These are phyloP conservation scores for Xylariaceae sp. DNA, from an alignment of 2,329 filamentous ascomycete species.

Conservation along the genomic window DNA sequence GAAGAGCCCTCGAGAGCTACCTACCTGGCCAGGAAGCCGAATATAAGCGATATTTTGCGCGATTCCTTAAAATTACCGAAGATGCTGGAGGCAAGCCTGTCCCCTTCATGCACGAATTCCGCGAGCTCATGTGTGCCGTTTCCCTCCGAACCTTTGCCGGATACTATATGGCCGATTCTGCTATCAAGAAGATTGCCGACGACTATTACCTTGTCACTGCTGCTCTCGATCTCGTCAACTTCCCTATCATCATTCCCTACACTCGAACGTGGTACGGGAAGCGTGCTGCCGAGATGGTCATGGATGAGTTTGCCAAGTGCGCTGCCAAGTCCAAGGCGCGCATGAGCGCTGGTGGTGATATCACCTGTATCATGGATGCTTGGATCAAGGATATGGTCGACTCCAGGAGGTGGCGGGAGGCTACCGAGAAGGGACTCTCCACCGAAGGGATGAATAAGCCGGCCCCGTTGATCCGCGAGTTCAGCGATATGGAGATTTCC, in stretches of 20 bases:
- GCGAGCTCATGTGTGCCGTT: conserved; percentile 90
- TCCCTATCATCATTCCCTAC: conserved; percentile 91
- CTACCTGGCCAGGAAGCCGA: conserved; percentile 90
- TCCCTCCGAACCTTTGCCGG: conserved; percentile 97
- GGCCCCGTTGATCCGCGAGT: conserved; percentile 74
- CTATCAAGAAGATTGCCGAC: conserved; percentile 89
- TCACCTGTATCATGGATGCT: conserved; percentile 91
- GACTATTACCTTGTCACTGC: conserved; percentile 97
- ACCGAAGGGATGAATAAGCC: conserved; percentile 76
- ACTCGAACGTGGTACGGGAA: conserved; percentile 98
- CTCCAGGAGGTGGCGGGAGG: conserved; percentile 76
- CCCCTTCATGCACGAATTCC: conserved; percentile 88
- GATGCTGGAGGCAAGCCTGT: conserved; percentile 68
- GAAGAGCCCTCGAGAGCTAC: conserved; percentile 80
- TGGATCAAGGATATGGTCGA: conserved; percentile 90
- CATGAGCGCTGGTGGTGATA: conserved; percentile 81
- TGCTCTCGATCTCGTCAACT: conserved; percentile 95
- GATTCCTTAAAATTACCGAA: conserved; percentile 72
- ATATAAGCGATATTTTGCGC: conserved; percentile 80
- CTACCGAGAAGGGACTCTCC: conserved; percentile 65
- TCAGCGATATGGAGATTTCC: conserved; percentile 85
- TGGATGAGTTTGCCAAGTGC: conserved; percentile 85
- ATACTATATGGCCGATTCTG: conserved; percentile 86
- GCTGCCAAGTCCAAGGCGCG: conserved; percentile 89
- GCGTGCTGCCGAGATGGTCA: conserved; percentile 88